Evolutionary conservation across 495 filamentous ascomycete genomes (phyloP), one percentile per base, ranked within the genome.

Genomic region (Letharia columbiana): DNA sequence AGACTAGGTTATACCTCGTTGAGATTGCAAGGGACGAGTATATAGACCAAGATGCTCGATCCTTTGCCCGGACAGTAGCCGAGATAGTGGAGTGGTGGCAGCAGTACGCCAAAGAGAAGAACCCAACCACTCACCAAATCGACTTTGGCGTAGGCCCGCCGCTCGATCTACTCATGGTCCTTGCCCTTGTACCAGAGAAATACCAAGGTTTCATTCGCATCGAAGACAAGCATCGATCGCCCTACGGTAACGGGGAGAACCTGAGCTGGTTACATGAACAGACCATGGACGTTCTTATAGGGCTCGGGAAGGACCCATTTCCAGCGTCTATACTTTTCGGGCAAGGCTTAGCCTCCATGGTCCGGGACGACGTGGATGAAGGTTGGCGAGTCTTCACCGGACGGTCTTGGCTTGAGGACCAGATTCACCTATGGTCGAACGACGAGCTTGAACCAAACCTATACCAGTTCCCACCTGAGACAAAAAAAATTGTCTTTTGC

Each of bases 201-300:
- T 57, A 57, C 8, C 54, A 57, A 37, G 2, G 15, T 2, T 20
- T 37, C 15, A 57, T 57, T 9, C 10, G 6, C 31, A 57, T 57
- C 17, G 8, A 20, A 20, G 54, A 57, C 33, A 7, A 8, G 4
- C 4, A 20, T 20, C 54, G 54, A 57, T 57, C 54, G 8, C 54
- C 54, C 31, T 57, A 6, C 54, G 15, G 17, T 8, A 9, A 57
- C 20, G 31, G 54, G 8, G 33, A 57, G 10, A 57, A 57, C 7
- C 54, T 57, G 15, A 57, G 54, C 54, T 57, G 54, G 54, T 39
- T 57, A 37, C 54, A 57, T 23, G 54, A 57, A 37, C 54, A 57
- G 33, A 57, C 31, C 15, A 57, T 33, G 15, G 54, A 57, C 31
- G 17, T 37, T 10, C 54, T 57, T 8, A 15, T 37, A 9, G 28